These are phyloP conservation scores for Fragaria nilgerrensis DNA, from an alignment of 306 rosid species.

Conservation along the genomic window DNA sequence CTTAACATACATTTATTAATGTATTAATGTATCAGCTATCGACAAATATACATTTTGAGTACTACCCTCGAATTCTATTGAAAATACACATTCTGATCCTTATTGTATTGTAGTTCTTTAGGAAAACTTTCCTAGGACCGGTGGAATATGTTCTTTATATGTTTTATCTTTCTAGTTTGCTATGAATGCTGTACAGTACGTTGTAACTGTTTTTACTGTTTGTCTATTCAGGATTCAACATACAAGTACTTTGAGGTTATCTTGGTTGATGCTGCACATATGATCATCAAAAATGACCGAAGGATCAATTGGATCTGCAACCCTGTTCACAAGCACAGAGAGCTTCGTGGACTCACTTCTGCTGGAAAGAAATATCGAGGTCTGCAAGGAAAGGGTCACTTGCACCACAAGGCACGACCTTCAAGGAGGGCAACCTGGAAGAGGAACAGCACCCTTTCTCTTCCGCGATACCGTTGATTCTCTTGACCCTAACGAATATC, in stretches of 20 bases:
- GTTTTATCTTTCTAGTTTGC: neutral
- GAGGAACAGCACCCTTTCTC: constrained; percentile 39
- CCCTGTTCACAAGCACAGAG: constrained; percentile 37
- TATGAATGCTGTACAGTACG: neutral
- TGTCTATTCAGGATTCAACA: constrained; percentile 13
- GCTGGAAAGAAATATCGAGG: constrained; percentile 85
- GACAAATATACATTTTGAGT: neutral
- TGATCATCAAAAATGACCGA: constrained; percentile 26
- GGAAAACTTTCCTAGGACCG: neutral
- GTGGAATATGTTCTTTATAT: neutral
- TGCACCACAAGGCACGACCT: constrained; percentile 62
- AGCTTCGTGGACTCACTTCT: constrained; percentile 67
- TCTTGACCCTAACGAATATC: no score
- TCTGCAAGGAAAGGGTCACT: constrained; percentile 71
- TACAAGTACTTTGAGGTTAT: constrained; percentile 26
- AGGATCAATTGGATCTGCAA: constrained; percentile 32
- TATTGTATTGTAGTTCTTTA: neutral
- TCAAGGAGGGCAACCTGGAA: constrained; percentile 62
- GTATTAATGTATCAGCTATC: no score
- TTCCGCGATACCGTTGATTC: constrained; percentile 31
- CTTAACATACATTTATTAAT: neutral
- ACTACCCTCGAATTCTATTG: neutral
- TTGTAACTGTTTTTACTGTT: neutral
- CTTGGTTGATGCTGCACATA: constrained; percentile 24
- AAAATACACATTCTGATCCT: neutral